Base-by-base conservation (phyloP, 305 asterid species). In the Stenogyne calaminthoides region DNA sequence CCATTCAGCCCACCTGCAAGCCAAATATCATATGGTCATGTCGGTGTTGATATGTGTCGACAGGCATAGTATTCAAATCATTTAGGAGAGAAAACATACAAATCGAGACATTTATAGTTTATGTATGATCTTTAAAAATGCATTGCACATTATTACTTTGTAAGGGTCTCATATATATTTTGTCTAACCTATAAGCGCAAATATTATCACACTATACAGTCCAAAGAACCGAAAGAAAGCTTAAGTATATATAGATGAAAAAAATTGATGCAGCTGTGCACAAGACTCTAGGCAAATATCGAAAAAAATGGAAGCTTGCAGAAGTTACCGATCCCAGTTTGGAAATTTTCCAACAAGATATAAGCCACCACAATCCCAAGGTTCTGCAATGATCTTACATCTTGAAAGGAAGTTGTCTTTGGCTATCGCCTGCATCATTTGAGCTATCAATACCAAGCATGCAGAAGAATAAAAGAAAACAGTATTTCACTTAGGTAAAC, bases 1-100 rank as follows among this genome's bases (percentile, higher is more conserved):
- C 99, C 99, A 95, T 80, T 95, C 99, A 54, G 96, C 99, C 98
- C 99, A 95, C 86, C 99, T 95, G 88, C 72, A 83, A 79, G 73
- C 71, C 66, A 78, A 80, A 81, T 14, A 76, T 68, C 64, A 61
- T 34, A 40, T 36, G 27, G 49, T 78, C 66, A 72, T 22, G 40
- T 47, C 56, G 29, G 7, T 34, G 37, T 37, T 44, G 19, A 74
- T 58, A 32, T 40, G 44, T 46, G 44, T 67, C 12, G 51, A 62
- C 15, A 16, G 22, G 67, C 37, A 64, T 34, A 8, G 40, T 16
- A 46, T 18, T 58, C 62, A 12, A 32, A 65, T 60, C 54, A 29
- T 36, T 40, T 64, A 60, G 37, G 70, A 40, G 64, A 69, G 69
- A 22, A 66, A 34, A 64, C 15, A 56, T 32, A 78, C 65, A 52